These are phyloP conservation scores for Ogataea pignaliae DNA, from an alignment of 805 yeast species.

Conservation along the genomic window DNA sequence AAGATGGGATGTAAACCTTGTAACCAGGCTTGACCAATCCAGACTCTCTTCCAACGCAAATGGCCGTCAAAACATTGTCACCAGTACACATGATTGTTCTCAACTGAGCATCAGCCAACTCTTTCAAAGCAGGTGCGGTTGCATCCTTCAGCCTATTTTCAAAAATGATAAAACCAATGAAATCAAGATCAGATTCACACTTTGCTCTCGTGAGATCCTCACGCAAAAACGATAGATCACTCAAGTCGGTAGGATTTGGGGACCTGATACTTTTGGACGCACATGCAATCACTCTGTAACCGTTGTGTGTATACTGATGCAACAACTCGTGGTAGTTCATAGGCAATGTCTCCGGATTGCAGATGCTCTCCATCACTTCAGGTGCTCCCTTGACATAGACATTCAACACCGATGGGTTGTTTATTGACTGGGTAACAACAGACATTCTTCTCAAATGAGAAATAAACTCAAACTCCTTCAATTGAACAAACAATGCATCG, in stretches of 20 bases:
- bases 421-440: conserved; percentile 55
- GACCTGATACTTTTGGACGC: conserved; percentile 49
- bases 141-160: conserved; percentile 82
- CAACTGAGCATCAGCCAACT: conserved; percentile 62
- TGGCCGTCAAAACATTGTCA: conserved; percentile 90
- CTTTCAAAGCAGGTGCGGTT: conserved; percentile 55
- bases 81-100: conserved; percentile 97
- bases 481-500: conserved; percentile 32
- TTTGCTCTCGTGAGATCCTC: conserved; percentile 53
- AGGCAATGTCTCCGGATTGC: conserved; percentile 71
- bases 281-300: conserved; percentile 93
- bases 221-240: conserved; percentile 42
- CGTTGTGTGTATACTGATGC: conserved; percentile 85
- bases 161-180: conserved; percentile 86
- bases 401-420: conserved; percentile 26
- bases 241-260: conserved; percentile 13
- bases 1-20: conserved; percentile 59
- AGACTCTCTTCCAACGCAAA: conserved; percentile 88
- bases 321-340: conserved; percentile 65
- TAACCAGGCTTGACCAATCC: conserved; percentile 47
- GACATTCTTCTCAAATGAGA: conserved; percentile 88
- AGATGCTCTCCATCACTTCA: conserved; percentile 79
- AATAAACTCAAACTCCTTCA: conserved; percentile 72
- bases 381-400: conserved; percentile 95
- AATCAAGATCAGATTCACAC: conserved; percentile 64